Percentiles rank a stretch among this genome's conserved stretches.
These are phyloP conservation scores for Penicillium mononematosum DNA, from an alignment of 495 filamentous ascomycete genomes.

Conservation along the genomic window DNA sequence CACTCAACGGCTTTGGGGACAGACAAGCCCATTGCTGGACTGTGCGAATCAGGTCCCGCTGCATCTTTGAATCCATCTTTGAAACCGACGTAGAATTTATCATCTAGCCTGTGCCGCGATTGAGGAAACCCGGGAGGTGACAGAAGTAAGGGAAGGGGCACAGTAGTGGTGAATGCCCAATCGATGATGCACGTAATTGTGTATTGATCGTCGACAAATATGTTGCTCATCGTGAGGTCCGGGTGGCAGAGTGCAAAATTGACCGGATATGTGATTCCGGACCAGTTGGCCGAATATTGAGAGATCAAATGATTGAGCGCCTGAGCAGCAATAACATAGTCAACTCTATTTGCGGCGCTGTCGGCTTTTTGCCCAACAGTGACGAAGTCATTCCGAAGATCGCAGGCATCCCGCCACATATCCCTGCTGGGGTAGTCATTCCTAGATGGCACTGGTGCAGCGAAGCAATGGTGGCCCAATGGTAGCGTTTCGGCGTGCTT, in stretches of 20 bases:
- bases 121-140: not conserved
- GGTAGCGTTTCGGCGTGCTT: not conserved
- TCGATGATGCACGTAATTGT: not conserved
- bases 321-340: not conserved
- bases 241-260: not conserved
- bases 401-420: not conserved
- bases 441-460: not conserved
- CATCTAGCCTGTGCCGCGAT: not conserved
- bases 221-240: not conserved
- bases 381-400: not conserved
- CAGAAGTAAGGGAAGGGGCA: not conserved
- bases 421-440: not conserved
- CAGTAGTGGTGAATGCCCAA: not conserved
- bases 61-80: not conserved
- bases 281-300: not conserved
- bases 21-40: not conserved
- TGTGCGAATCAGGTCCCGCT: not conserved
- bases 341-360: not conserved
- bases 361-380: not conserved
- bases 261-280: not conserved
- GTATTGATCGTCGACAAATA: not conserved
- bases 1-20: not conserved
- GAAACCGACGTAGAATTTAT: not conserved
- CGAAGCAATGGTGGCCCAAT: not conserved
- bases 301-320: not conserved